Conservation (phyloP, 139 green algal species). For the Chlorella sp. region DNA sequence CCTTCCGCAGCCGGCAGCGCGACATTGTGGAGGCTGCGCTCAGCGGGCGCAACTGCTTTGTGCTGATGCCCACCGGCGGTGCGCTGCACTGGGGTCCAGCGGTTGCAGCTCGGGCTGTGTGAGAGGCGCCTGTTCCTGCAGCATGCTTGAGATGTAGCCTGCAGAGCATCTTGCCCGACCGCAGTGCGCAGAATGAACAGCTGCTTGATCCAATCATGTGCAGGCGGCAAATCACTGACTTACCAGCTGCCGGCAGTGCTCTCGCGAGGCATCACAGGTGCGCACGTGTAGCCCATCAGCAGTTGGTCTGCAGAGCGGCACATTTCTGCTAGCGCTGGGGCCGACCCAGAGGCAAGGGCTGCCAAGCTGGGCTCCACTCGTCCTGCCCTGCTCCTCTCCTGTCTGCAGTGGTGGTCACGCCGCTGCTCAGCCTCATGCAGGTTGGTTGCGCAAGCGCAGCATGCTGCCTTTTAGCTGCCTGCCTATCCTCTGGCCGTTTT, state of each 20-base stretch:
- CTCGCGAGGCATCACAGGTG: constrained; percentile 11
- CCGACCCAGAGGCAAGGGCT: too few relatives aligned
- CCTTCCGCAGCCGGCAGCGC: constrained; percentile 66
- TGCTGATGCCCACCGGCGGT: constrained; percentile 96
- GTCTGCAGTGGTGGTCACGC: constrained; percentile 90
- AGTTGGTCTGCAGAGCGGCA: too few relatives aligned
- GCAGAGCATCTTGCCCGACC: too few relatives aligned
- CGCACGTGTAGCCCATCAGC: too few relatives aligned
- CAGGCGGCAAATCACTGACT: constrained; percentile 88
- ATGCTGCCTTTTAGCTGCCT: too few relatives aligned
- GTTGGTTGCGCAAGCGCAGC: too few relatives aligned
- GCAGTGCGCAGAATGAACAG: too few relatives aligned
- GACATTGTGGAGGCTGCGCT: constrained; percentile 79
- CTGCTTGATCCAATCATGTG: constrained; percentile 89
- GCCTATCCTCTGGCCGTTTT: too few relatives aligned
- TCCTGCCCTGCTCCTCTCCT: constrained; percentile 50
- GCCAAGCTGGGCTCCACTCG: too few relatives aligned
- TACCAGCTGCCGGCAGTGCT: constrained; percentile 71
- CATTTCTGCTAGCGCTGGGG: too few relatives aligned
- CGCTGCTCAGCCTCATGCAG: constrained; percentile 94
- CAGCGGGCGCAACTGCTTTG: constrained; percentile 76
- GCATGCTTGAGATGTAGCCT: background rate
- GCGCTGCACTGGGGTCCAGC: constrained; percentile 27
- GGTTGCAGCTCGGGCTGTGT: background rate
- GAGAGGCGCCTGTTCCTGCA: background rate